A percentile compares a stretch with the other conserved stretches of the same genome.
phyloP scores from a whole-genome alignment of 2,329 filamentous ascomycete species.

The Hypoxylon sp. region DNA sequence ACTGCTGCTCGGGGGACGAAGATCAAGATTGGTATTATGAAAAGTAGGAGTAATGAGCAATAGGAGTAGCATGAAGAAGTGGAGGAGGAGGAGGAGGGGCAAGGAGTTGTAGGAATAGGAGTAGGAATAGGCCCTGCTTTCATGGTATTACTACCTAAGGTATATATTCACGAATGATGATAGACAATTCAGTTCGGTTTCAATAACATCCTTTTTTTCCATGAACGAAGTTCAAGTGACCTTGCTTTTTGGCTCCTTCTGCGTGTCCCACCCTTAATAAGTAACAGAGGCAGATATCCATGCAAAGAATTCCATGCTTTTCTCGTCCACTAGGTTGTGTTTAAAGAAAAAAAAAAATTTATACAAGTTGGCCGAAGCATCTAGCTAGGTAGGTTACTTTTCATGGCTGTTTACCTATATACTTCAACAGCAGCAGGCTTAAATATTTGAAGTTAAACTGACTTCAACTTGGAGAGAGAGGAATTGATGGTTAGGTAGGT shows the following conservation, averaged over 20 bases:
- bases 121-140: constrained; percentile 11
- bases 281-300: not conserved
- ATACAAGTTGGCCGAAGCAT: not conserved
- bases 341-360: not conserved
- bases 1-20: constrained; percentile 1
- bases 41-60: constrained; percentile 8
- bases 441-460: not conserved
- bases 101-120: constrained; percentile 15
- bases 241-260: not conserved
- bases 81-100: not conserved
- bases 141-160: constrained; percentile 8
- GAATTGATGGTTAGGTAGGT: too few species aligned
- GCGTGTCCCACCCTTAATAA: not conserved
- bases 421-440: too few species aligned
- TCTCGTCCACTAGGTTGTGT: not conserved
- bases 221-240: not conserved
- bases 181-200: not conserved
- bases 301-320: not conserved
- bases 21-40: constrained; percentile 24
- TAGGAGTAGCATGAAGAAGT: not conserved
- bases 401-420: too few species aligned
- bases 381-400: not conserved
- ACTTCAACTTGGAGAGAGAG: not conserved
- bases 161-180: constrained; percentile 28
- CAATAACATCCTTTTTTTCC: constrained; percentile 9